Evolutionary conservation across 345 rosid genomes (phyloP).

Genomic region (Erodium maritimum): DNA sequence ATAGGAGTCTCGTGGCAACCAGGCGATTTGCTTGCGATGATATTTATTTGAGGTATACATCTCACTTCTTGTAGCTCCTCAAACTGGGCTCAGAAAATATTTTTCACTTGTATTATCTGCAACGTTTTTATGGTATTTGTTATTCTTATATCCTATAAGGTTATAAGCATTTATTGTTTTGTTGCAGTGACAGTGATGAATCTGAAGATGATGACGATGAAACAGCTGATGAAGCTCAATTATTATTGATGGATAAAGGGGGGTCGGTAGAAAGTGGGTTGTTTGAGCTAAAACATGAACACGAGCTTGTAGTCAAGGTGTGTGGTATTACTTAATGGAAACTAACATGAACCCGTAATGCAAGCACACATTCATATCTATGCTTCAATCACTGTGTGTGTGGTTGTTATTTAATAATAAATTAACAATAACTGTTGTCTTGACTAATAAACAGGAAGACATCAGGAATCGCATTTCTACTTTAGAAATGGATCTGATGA

Average conservation of each 20-base stretch:
- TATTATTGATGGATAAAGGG: constrained; percentile 38
- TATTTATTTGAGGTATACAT: constrained; percentile 39
- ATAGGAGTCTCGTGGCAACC: constrained; percentile 16
- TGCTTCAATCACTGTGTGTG: neutral
- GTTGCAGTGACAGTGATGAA: constrained; percentile 36
- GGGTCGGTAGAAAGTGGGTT: constrained; percentile 47
- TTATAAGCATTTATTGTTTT: neutral
- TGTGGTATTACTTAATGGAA: neutral
- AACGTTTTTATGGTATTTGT: neutral
- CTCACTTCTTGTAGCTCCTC: neutral
- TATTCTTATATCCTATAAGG: neutral
- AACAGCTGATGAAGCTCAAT: constrained; percentile 22
- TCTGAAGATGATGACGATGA: constrained; percentile 43
- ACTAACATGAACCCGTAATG: no score
- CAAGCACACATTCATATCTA: neutral
- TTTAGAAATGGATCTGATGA: constrained; percentile 45
- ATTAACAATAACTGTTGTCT: constrained; percentile 6
- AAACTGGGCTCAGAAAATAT: neutral
- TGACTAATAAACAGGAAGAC: constrained; percentile 49
- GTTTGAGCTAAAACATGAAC: constrained; percentile 41
- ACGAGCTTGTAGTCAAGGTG: constrained; percentile 55
- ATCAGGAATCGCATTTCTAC: constrained; percentile 52
- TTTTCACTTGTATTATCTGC: neutral
- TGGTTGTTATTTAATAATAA: no score
- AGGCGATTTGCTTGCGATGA: constrained; percentile 39